phyloP scores from a whole-genome alignment of 2,329 filamentous ascomycete genomes.

The Cryphonectria naterciae region DNA sequence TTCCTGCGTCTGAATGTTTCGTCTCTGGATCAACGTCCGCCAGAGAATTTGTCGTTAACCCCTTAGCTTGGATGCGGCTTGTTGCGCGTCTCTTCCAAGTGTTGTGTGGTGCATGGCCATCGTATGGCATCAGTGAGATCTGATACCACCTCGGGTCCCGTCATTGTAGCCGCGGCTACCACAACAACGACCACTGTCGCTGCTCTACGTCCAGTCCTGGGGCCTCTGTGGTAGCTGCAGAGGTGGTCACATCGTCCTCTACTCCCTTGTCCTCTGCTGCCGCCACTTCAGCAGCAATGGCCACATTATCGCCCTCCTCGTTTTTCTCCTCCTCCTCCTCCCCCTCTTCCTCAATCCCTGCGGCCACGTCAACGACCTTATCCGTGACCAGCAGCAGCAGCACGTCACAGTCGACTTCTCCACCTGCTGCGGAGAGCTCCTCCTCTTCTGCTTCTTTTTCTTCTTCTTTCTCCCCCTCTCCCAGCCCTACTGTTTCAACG shows the following conservation, averaged over 20 bases:
- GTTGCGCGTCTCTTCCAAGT: background rate
- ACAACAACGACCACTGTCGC: background rate
- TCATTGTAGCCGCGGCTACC: background rate
- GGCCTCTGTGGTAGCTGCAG: background rate
- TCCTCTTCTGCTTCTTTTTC: background rate
- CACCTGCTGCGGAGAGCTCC: conserved; percentile 8
- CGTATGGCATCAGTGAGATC: background rate
- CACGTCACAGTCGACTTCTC: background rate
- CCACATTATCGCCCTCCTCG: conserved; percentile 7
- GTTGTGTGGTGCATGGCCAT: too few relatives aligned
- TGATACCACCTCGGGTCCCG: background rate
- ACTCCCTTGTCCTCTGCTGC: background rate
- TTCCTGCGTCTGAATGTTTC: background rate
- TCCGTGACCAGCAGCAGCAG: background rate
- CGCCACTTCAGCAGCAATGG: background rate
- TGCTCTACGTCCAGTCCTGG: background rate
- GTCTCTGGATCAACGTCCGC: background rate
- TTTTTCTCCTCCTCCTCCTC: too few relatives aligned
- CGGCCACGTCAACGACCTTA: background rate
- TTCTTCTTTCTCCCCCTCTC: background rate
- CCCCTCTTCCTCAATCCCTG: background rate
- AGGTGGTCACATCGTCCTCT: background rate
- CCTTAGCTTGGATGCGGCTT: background rate
- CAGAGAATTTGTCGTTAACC: background rate
- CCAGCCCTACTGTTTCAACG: conserved; percentile 7